phyloP scores from a whole-genome alignment of 1,284 basidiomycete genomes.

The Moniliophthora roreri region DNA sequence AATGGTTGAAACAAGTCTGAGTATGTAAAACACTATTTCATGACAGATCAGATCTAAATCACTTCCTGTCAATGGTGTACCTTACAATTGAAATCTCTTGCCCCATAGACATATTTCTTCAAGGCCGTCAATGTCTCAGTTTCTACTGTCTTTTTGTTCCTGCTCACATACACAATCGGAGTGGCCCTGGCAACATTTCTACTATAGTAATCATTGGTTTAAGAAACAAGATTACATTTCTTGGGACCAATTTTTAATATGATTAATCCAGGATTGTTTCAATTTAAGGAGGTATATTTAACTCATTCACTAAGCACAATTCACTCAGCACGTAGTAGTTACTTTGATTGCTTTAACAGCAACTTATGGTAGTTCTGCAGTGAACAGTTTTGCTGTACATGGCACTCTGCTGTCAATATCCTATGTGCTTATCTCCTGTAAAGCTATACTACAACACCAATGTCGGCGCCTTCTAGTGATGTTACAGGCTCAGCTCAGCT shows the following conservation, averaged over 20 bases:
- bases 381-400: constrained; percentile 57
- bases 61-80: too few relatives aligned
- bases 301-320: too few relatives aligned
- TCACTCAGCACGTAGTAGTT: constrained; percentile 60
- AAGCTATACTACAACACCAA: constrained; percentile 64
- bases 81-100: too few relatives aligned
- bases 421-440: not conserved
- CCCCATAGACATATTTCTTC: constrained; percentile 63
- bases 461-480: constrained; percentile 48
- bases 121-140: constrained; percentile 56
- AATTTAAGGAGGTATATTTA: constrained; percentile 55
- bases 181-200: constrained; percentile 50
- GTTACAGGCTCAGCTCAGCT: too few relatives aligned
- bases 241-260: constrained; percentile 43
- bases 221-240: constrained; percentile 39
- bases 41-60: too few relatives aligned
- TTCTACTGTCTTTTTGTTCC: constrained; percentile 57
- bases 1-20: too few relatives aligned
- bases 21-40: too few relatives aligned
- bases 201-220: constrained; percentile 36
- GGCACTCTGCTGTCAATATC: not conserved
- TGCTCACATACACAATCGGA: constrained; percentile 57
- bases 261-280: constrained; percentile 59
- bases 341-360: constrained; percentile 61
- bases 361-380: constrained; percentile 48